Evolutionary conservation across 2,329 filamentous ascomycete genomes (phyloP), one percentile per base, ranked within the genome.

Genomic region (Raffaelea deltoideospora): DNA sequence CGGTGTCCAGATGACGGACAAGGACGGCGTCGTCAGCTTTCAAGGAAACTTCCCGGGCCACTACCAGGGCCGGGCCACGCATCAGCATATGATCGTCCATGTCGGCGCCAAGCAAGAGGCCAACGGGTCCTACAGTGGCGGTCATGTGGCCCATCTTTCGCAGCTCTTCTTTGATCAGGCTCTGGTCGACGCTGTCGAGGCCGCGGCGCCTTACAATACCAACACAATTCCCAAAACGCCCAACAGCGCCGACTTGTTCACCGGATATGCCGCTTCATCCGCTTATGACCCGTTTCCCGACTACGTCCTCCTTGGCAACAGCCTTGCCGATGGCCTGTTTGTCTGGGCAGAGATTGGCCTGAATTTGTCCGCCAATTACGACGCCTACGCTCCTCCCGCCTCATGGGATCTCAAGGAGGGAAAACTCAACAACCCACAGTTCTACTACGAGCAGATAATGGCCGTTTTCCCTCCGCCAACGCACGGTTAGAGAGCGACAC

Each of bases 121-220:
- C 30, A 72, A 73, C 53, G 59, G 60, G 45, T 73, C 68, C 33
- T 45, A 50, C 37, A 55, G 66, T 37, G 64, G 60, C 41, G 60
- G 65, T 14, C 57, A 53, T 15, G 57, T 54, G 23, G 61, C 67
- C 35, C 70, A 76, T 53, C 61, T 76, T 30, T 71, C 71, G 14
- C 71, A 78, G 51, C 50, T 74, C 31, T 77, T 71, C 58, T 71
- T 72, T 46, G 69, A 76, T 50, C 65, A 74, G 47, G 57, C 60
- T 43, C 61, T 77, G 20, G 60, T 69, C 42, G 45, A 50, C 13
- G 44, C 55, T 18, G 63, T 75, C 40, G 65, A 72, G 43, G 49
- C 49, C n/a, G 58, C 55, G 3, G 43, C 47, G 1, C 69, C 71
- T 1, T 67, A 69, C 51, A 48, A 37, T 10, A 48, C 47, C 35